Conservation (phyloP, 139 green algal species). For the Pleodorina starrii region DNA sequence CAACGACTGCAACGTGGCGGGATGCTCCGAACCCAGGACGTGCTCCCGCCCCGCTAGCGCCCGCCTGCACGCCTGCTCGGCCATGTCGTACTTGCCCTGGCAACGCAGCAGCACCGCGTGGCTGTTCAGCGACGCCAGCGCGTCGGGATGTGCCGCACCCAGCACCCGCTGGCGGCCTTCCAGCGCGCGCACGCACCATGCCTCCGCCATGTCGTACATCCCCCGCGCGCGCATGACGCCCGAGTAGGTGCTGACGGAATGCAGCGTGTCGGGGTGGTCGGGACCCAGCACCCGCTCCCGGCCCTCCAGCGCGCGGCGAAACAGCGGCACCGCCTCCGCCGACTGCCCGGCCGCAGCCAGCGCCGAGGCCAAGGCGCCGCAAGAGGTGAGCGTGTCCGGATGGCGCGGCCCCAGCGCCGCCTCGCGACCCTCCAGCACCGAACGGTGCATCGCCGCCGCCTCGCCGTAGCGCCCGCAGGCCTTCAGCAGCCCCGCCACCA, state of each 20-base stretch:
- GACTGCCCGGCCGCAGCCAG: background rate
- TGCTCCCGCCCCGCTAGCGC: background rate
- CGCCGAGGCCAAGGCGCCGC: background rate
- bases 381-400: conserved; percentile 2
- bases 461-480: background rate
- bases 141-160: background rate
- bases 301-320: background rate
- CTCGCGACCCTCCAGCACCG: background rate
- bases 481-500: background rate
- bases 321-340: background rate
- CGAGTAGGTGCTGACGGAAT: background rate
- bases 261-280: background rate
- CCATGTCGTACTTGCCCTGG: background rate
- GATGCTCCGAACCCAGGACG: conserved; percentile 4
- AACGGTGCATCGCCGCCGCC: background rate
- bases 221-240: background rate
- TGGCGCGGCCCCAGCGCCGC: background rate
- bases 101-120: background rate
- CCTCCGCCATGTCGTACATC: conserved; percentile 13
- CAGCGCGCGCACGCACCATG: background rate
- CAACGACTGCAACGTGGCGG: background rate
- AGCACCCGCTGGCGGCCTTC: background rate
- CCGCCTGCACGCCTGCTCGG: background rate
- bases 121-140: conserved; percentile 1
- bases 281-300: background rate